Evolutionary conservation across 192 early-diverging fungal species (phyloP).

Genomic region (Coemansia sp.): DNA sequence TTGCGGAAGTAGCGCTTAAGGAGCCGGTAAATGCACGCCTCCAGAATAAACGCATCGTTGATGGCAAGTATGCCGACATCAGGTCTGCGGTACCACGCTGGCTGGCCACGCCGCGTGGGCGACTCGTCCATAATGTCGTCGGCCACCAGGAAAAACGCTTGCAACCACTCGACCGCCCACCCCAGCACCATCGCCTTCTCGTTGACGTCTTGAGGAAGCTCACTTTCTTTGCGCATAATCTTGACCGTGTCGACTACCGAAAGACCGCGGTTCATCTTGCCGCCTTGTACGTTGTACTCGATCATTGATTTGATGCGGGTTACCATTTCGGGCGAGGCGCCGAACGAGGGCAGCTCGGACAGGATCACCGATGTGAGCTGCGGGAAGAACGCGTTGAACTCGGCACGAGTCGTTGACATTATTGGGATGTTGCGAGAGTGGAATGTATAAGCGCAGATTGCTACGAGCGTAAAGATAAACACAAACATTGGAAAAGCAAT

Average conservation of each 20-base stretch:
- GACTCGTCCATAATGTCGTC: conserved; percentile 99
- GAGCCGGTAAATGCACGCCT: conserved; percentile 88
- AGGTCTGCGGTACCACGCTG: conserved; percentile 91
- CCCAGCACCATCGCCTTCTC: conserved; percentile 87
- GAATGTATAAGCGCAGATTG: no score
- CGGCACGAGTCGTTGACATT: conserved; percentile 50
- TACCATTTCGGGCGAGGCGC: conserved; percentile 67
- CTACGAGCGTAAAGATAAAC: no score
- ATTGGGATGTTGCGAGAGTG: no score
- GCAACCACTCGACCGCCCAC: conserved; percentile 96
- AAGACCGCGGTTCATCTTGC: conserved; percentile 98
- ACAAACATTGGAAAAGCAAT: no score
- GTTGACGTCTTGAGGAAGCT: conserved; percentile 75
- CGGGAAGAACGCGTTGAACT: conserved; percentile 77
- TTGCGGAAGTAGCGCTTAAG: conserved; percentile 92
- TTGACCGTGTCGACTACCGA: conserved; percentile 88
- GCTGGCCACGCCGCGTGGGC: conserved; percentile 93
- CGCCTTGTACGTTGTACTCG: conserved; percentile 65
- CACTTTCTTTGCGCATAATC: conserved; percentile 69
- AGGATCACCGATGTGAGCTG: conserved; percentile 73
- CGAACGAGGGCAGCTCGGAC: conserved; percentile 65
- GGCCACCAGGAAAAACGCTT: conserved; percentile 97
- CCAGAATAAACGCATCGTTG: conserved; percentile 95
- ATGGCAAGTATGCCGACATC: conserved; percentile 88
- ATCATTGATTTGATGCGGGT: conserved; percentile 67